Evolutionary conservation across 164 flowering plant species (phyloP).

Genomic region (Macadamia integrifolia): DNA sequence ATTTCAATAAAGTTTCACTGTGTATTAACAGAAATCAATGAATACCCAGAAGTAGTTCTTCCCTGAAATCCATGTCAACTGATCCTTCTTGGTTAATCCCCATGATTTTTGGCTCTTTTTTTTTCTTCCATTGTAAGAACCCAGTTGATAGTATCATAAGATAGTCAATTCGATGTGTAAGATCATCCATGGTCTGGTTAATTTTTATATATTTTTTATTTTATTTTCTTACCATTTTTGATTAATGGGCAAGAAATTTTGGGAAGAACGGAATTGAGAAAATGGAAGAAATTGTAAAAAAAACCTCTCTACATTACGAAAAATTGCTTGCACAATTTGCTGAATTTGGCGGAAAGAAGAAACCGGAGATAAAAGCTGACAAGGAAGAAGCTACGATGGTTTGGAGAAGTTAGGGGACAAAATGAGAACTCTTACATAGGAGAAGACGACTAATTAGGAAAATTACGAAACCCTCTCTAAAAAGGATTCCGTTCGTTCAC

Average conservation of each 20-base stretch:
- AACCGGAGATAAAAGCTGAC: not conserved
- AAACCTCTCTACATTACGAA: conserved; percentile 5
- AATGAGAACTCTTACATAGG: not conserved
- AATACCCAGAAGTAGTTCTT: not conserved
- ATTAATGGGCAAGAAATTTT: too few relatives aligned
- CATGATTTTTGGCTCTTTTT: not conserved
- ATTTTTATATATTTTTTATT: not conserved
- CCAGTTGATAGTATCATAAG: not conserved
- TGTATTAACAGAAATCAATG: conserved; percentile 11
- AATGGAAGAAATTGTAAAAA: not conserved
- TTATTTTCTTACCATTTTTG: not conserved
- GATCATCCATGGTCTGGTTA: not conserved
- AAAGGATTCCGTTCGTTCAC: not conserved
- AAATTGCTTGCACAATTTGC: conserved; percentile 11
- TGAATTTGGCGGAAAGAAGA: conserved; percentile 7
- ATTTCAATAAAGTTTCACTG: conserved; percentile 8
- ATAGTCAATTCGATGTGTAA: not conserved
- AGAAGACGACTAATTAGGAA: not conserved
- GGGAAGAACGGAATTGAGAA: too few relatives aligned
- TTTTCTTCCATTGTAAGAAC: too few relatives aligned
- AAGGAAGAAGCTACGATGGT: not conserved
- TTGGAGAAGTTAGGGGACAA: conserved; percentile 6
- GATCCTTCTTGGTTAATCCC: not conserved
- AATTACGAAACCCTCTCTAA: conserved; percentile 1
- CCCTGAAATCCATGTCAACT: not conserved